Evolutionary conservation across 768 basidiomycete species (phyloP).

Genomic region (Plicaturopsis crispa): DNA sequence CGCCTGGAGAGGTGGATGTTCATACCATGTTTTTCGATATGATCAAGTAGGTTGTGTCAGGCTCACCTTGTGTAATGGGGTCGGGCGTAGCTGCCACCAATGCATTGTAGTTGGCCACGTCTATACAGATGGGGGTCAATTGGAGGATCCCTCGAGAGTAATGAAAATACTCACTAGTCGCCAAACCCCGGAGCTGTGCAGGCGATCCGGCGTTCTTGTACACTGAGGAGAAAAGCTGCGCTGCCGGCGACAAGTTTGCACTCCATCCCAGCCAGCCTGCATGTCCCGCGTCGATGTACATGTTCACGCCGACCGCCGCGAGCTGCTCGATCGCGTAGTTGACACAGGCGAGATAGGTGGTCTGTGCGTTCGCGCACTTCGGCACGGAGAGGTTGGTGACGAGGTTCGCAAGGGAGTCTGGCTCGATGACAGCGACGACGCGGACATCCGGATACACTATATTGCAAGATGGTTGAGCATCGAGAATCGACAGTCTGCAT

Average conservation of each 20-base stretch:
- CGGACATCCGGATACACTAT: slow-evolving; percentile 27
- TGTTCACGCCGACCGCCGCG: slow-evolving; percentile 23
- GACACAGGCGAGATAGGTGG: slow-evolving; percentile 9
- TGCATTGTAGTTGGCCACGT: slow-evolving; percentile 26
- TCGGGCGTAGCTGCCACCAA: slow-evolving; percentile 42
- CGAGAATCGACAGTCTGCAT: background rate
- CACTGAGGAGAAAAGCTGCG: slow-evolving; percentile 24
- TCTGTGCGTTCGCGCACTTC: slow-evolving; percentile 32
- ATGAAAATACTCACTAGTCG: slow-evolving; percentile 47
- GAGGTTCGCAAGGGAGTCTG: slow-evolving; percentile 34
- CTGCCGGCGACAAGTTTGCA: slow-evolving; percentile 26
- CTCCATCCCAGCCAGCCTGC: slow-evolving; percentile 36
- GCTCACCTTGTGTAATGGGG: slow-evolving; percentile 51
- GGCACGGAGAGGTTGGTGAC: slow-evolving; percentile 51
- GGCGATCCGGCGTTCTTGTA: slow-evolving; percentile 24
- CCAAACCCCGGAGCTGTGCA: slow-evolving; percentile 33
- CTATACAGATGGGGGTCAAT: no score
- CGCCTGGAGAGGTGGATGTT: slow-evolving; percentile 26
- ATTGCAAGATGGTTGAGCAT: no score
- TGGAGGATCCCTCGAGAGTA: slow-evolving; percentile 22
- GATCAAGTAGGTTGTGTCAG: no score
- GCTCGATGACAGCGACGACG: slow-evolving; percentile 32
- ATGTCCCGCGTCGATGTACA: slow-evolving; percentile 29
- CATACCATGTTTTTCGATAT: no score
- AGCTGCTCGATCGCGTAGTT: slow-evolving; percentile 22